These are phyloP conservation scores for Tritrichomonas foetus DNA, from an alignment of 208 protist genomes.

Conservation along the genomic window DNA sequence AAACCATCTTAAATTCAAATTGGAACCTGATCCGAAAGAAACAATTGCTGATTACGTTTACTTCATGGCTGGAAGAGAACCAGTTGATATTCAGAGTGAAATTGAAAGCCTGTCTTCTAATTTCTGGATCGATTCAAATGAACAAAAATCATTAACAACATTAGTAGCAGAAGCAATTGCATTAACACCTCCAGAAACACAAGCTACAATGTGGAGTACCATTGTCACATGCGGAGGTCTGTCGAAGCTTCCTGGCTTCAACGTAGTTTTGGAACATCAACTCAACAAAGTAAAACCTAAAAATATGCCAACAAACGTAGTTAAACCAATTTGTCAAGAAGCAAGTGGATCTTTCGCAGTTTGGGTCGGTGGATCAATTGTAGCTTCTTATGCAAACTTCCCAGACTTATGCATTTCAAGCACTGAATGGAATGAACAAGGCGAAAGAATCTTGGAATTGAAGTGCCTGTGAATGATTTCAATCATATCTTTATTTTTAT, in stretches of 20 bases:
- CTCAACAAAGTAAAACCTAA: not conserved
- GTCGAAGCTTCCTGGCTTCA: not conserved
- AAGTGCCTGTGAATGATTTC: not conserved
- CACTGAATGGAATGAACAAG: not conserved
- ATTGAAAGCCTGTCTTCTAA: not conserved
- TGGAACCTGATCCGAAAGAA: not conserved
- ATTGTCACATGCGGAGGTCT: constrained; percentile 8
- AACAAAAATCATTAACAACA: not conserved
- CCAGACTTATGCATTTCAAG: not conserved
- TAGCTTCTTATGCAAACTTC: not conserved
- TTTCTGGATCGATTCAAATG: not conserved
- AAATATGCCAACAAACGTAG: not conserved
- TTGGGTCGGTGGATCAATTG: constrained; percentile 24
- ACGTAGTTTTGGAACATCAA: not conserved
- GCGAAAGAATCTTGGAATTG: not conserved
- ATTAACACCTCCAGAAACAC: not conserved
- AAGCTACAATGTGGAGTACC: not conserved
- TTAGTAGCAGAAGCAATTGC: not conserved
- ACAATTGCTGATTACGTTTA: not conserved
- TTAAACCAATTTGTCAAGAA: not conserved
- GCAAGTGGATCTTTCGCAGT: not conserved
- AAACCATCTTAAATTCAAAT: not conserved
- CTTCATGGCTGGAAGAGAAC: not conserved
- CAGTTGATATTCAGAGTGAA: not conserved
- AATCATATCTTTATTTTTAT: no score